Evolutionary conservation across 768 basidiomycete genomes (phyloP).

Genomic region (Pleurotus ostreatus): DNA sequence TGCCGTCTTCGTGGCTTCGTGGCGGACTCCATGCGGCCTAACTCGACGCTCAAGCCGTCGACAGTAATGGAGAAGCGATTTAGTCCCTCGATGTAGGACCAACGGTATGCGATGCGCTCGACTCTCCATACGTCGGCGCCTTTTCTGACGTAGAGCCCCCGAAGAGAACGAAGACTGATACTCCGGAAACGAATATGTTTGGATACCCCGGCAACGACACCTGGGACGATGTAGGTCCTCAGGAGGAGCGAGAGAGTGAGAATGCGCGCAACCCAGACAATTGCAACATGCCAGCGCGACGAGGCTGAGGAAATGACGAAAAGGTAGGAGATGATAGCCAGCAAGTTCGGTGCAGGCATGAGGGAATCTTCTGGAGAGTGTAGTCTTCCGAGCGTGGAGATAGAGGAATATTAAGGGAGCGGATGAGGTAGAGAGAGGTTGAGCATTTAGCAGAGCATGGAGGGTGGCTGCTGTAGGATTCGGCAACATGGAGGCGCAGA

Average conservation of each 20-base stretch:
- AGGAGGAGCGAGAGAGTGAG: constrained; percentile 53
- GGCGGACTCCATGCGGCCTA: constrained; percentile 29
- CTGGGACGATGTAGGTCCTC: constrained; percentile 65
- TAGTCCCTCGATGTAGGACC: constrained; percentile 41
- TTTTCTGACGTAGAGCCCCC: constrained; percentile 65
- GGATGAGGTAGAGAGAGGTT: constrained; percentile 1
- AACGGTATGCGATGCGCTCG: constrained; percentile 69
- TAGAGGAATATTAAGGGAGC: neutral
- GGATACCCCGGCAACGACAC: constrained; percentile 56
- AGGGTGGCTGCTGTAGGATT: neutral
- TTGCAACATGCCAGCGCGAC: constrained; percentile 34
- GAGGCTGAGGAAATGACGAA: neutral
- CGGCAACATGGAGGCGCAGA: too few species aligned
- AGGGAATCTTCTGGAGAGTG: neutral
- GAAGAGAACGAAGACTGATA: constrained; percentile 73
- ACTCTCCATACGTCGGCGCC: constrained; percentile 52
- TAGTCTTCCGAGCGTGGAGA: neutral
- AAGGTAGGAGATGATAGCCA: neutral
- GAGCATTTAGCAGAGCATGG: neutral
- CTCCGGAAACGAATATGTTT: constrained; percentile 65
- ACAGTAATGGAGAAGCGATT: constrained; percentile 61
- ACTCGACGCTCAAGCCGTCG: constrained; percentile 54
- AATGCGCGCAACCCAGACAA: constrained; percentile 49
- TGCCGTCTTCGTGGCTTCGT: constrained; percentile 27
- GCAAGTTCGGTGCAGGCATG: neutral